Percentiles rank a stretch among this genome's conserved stretches.
phyloP scores from a whole-genome alignment of 768 basidiomycete genomes.

The Mycena chlorophos region DNA sequence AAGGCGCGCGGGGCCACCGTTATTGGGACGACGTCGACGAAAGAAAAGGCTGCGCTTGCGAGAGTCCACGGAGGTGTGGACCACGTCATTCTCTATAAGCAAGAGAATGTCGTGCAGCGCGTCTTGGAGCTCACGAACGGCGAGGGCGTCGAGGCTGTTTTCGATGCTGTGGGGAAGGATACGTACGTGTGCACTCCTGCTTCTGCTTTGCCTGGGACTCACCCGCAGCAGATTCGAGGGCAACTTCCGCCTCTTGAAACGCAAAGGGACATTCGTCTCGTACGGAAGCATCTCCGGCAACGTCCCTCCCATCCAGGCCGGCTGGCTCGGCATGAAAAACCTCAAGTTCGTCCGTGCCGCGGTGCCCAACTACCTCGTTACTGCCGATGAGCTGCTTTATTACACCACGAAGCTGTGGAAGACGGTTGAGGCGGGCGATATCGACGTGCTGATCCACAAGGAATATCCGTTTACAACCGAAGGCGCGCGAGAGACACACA shows the following conservation, averaged over 20 bases:
- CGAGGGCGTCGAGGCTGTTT: conserved; percentile 81
- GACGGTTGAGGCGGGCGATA: conserved; percentile 53
- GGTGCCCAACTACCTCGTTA: conserved; percentile 72
- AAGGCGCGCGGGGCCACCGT: conserved; percentile 79
- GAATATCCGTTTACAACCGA: conserved; percentile 86
- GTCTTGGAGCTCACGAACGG: conserved; percentile 77
- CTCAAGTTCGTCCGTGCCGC: conserved; percentile 72
- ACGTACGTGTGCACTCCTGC: conserved; percentile 57
- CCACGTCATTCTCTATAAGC: conserved; percentile 81
- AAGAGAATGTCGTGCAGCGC: conserved; percentile 71
- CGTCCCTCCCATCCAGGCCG: conserved; percentile 70
- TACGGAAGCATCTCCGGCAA: conserved; percentile 91
- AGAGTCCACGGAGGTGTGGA: conserved; percentile 78
- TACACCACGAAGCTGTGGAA: conserved; percentile 69
- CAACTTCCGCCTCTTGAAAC: conserved; percentile 75
- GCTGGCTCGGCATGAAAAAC: conserved; percentile 80
- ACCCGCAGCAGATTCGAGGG: conserved; percentile 58
- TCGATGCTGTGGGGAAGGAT: conserved; percentile 94
- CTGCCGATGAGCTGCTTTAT: conserved; percentile 61
- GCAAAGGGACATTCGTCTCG: conserved; percentile 88
- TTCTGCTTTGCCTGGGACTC: background rate
- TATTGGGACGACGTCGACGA: conserved; percentile 89
- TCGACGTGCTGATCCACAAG: conserved; percentile 70
- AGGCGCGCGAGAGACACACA: conserved; percentile 75
- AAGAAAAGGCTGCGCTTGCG: conserved; percentile 80